Conservation (phyloP, 192 early-diverging fungal species). For the Chytriomyces confervae region DNA sequence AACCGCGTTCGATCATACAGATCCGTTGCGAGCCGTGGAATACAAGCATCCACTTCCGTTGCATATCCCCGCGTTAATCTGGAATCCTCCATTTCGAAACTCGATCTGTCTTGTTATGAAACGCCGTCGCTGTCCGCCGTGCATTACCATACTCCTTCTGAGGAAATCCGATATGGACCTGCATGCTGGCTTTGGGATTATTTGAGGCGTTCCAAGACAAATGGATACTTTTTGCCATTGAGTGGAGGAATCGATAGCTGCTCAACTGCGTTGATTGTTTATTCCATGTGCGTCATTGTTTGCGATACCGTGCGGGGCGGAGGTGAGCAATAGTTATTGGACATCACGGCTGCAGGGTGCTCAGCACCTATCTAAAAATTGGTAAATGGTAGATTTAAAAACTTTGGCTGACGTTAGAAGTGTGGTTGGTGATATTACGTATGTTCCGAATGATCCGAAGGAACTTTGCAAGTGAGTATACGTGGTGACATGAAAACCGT, state of each 20-base stretch:
- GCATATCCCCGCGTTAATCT: slow-evolving; percentile 68
- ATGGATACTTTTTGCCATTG: slow-evolving; percentile 93
- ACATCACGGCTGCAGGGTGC: slow-evolving; percentile 20
- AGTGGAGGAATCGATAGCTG: slow-evolving; percentile 99
- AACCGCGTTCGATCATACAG: slow-evolving; percentile 86
- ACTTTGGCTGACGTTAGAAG: slow-evolving; percentile 77
- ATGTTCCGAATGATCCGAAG: slow-evolving; percentile 75
- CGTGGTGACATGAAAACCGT: too few relatives aligned
- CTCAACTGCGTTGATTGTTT: slow-evolving; percentile 79
- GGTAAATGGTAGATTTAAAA: slow-evolving; percentile 53
- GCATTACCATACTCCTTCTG: slow-evolving; percentile 75
- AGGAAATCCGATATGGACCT: slow-evolving; percentile 78
- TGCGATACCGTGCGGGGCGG: slow-evolving; percentile 67
- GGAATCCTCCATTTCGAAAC: not conserved
- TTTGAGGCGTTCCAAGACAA: slow-evolving; percentile 80
- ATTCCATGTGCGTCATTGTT: slow-evolving; percentile 89
- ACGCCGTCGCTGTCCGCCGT: slow-evolving; percentile 29
- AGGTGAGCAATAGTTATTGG: slow-evolving; percentile 40
- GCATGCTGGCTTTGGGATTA: slow-evolving; percentile 99
- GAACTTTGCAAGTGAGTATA: slow-evolving; percentile 74
- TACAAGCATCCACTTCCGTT: slow-evolving; percentile 73
- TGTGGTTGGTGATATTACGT: slow-evolving; percentile 62
- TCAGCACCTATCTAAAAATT: not conserved
- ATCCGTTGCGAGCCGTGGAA: slow-evolving; percentile 72
- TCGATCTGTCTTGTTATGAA: slow-evolving; percentile 6